Base-by-base conservation (phyloP, 139 green algal species). In the Chlorella sp. region DNA sequence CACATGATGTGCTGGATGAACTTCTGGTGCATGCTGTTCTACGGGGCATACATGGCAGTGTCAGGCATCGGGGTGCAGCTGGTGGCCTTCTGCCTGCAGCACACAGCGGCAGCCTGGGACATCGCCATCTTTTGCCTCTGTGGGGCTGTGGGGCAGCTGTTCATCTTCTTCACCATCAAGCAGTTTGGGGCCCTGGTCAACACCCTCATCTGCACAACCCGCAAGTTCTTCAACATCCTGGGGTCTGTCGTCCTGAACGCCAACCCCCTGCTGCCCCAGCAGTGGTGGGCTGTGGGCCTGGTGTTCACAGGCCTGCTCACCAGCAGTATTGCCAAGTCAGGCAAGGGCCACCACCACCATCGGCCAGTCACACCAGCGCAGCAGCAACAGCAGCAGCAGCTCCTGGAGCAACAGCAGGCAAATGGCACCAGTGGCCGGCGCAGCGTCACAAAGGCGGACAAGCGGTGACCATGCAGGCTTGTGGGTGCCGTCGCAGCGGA, bases 1-100 rank as follows among this genome's bases (percentile, higher is more conserved):
- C 85, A 94, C 71, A 97, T 96, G 83, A 99, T 99, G 95, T 92
- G 85, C 79, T 95, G 90, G 82, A 99, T 97, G 89, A 99, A 99
- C 85, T 90, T 97, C 50, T 98, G 92, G 92, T 88, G 81, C 27
- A 74, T 79, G n/a, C 60, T 92, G 31, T 97, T 88, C 73, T 89
- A 91, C 62, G 55, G 51, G 0, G 76, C 83, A 20, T 97, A 94
- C 74, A 75, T 97, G 32, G 93, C 94, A 70, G 55, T 2, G 29
- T 86, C 55, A 29, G 14, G 23, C 55, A 3, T 29, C 55, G 23
- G 3, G 55, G 17, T 63, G 55, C 20, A 63, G 4, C 20, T 63
- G 23, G 26, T 63, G 17, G 14, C 27, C 17, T 98, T 97, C 76
- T 95, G 85, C 77, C 17, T 61, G 5, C n/a, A n/a, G 23, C 86